Conservation (phyloP, 495 filamentous ascomycete genomes). For the Hypoxylon fragiforme region DNA sequence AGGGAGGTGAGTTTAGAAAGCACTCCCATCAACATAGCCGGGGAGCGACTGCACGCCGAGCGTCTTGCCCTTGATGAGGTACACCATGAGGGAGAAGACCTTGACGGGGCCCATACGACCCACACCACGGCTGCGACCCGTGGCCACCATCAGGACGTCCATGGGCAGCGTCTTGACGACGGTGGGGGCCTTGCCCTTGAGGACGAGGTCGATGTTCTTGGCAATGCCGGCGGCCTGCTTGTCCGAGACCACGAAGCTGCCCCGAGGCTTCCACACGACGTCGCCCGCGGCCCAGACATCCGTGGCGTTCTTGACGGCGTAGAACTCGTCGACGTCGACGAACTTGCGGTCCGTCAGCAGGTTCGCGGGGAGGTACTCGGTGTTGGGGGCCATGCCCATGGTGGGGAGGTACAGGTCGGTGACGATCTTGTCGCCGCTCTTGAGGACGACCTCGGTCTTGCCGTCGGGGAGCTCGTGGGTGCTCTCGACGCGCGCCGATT, state of each 20-base stretch:
- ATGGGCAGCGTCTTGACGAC: slow-evolving; percentile 46
- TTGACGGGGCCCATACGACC: slow-evolving; percentile 45
- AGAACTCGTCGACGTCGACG: slow-evolving; percentile 59
- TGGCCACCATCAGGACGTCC: slow-evolving; percentile 45
- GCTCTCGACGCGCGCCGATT: slow-evolving; percentile 41
- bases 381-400: slow-evolving; percentile 63
- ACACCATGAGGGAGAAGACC: slow-evolving; percentile 45
- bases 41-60: slow-evolving; percentile 40
- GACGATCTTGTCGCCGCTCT: slow-evolving; percentile 43
- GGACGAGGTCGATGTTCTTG: slow-evolving; percentile 47
- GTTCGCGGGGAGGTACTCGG: slow-evolving; percentile 55
- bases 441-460: slow-evolving; percentile 45
- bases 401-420: slow-evolving; percentile 68
- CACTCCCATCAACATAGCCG: slow-evolving; percentile 44
- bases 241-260: slow-evolving; percentile 50
- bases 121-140: slow-evolving; percentile 45
- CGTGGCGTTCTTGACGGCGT: slow-evolving; percentile 49
- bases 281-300: slow-evolving; percentile 61
- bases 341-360: slow-evolving; percentile 55
- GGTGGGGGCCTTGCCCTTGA: slow-evolving; percentile 39
- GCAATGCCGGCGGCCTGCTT: slow-evolving; percentile 51
- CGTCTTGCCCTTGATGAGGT: slow-evolving; percentile 47
- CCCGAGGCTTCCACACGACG: slow-evolving; percentile 49
- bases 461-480: slow-evolving; percentile 28
- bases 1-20: slow-evolving; percentile 42